Evolutionary conservation across 225 moss, liverwort and hornwort genomes (phyloP), one percentile per base, ranked within the genome.

Genomic region (Pleurozium schreberi): DNA sequence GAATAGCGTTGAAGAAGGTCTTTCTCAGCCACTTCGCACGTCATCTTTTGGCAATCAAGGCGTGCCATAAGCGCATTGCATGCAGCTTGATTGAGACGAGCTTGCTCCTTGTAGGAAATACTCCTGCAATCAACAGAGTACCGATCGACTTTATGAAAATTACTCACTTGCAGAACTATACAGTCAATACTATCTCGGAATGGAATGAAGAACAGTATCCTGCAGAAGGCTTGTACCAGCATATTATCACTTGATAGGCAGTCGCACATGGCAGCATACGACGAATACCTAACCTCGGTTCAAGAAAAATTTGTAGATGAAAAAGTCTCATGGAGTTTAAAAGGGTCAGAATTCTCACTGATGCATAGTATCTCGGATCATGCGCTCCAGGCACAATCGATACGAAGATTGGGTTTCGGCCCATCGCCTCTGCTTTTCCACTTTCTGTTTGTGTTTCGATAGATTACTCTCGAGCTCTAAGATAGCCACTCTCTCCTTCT

Each of bases 41-140:
- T 95, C 93, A 94, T 92, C 87, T 95, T 94, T 69, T 95, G 94
- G 83, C 95, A 95, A 86, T 95, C 95, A 77, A 95, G 95, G 76
- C 94, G 93, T 28, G 94, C 95, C 95, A 94, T 85, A 27, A 95
- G 94, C 36, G 95, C 95, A 89, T 95, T 95, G 88, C 95, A 95
- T 63, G 95, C 95, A 88, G 95, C 95, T 91, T 95, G 95, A 85
- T 95, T 95, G 31, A 95, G 92, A 84, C 95, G 95, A 87, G 94
- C 94, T 91, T 95, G 94, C 90, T 95, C 95, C 88, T 95, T 94
- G 91, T 93, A 95, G 28, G 93, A 92, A 82, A 95, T 94, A 83
- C 95, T 95, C 90, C 95, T 95, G 88, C 82, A 69, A 71, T 67
- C 43, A 74, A 68, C 63, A 90, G 40, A 67, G 43, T 22, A 47